Evolutionary conservation across 805 yeast species (phyloP).

Genomic region (Wickerhamiella parazyma): DNA sequence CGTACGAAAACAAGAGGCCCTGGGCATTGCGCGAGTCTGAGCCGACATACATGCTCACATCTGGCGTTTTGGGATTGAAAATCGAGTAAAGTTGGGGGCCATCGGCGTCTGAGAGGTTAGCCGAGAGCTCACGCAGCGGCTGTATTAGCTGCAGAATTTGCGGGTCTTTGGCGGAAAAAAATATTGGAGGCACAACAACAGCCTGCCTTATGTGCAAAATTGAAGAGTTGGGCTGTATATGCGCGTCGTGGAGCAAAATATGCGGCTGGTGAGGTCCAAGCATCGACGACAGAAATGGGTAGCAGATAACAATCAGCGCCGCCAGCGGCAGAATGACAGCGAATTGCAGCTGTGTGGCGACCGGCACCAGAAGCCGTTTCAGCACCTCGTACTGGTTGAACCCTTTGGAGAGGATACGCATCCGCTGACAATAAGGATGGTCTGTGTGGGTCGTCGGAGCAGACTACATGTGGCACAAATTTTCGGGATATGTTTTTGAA

Average conservation of each 20-base stretch:
- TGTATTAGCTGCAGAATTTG: conserved; percentile 1
- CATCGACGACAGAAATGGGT: conserved; percentile 8
- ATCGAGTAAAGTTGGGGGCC: background rate
- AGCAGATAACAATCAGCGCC: conserved; percentile 3
- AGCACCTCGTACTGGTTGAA: background rate
- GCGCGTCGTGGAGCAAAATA: conserved; percentile 5
- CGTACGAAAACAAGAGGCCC: conserved; percentile 8
- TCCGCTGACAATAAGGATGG: background rate
- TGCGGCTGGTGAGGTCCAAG: conserved; percentile 2
- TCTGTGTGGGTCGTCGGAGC: too few species aligned
- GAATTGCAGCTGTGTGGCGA: conserved; percentile 5
- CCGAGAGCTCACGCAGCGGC: conserved; percentile 7
- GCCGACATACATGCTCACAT: background rate
- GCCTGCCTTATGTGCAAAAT: conserved; percentile 9
- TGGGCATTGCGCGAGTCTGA: conserved; percentile 2
- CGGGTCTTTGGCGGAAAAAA: conserved; percentile 2
- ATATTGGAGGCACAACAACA: conserved; percentile 10
- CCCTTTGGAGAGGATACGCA: conserved; percentile 5
- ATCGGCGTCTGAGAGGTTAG: background rate
- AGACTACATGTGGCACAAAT: too few species aligned
- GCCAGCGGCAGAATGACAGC: conserved; percentile 7
- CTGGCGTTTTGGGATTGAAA: background rate
- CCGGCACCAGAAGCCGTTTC: background rate
- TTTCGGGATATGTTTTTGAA: too few species aligned
- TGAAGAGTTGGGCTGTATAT: background rate